phyloP scores from a whole-genome alignment of 805 yeast genomes.

The Saccharomycopsis sp. region DNA sequence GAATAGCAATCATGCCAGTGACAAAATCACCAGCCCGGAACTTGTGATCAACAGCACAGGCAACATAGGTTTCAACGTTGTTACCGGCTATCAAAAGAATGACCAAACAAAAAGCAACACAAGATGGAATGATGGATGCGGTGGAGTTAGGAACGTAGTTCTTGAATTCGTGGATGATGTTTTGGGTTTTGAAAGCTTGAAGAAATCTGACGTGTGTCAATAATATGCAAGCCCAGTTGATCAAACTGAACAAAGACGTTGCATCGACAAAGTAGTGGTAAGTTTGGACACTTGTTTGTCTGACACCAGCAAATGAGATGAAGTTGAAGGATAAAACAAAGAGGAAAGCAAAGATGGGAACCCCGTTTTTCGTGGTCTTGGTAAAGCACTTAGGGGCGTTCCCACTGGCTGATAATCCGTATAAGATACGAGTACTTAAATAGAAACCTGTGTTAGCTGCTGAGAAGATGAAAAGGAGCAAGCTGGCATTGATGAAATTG shows the following conservation, averaged over 20 bases:
- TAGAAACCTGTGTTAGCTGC: conserved; percentile 38
- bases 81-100: conserved; percentile 50
- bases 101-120: conserved; percentile 46
- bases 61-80: conserved; percentile 65
- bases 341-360: conserved; percentile 35
- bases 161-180: conserved; percentile 38
- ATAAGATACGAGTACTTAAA: conserved; percentile 35
- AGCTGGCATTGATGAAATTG: conserved; percentile 15
- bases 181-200: conserved; percentile 38
- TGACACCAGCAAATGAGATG: conserved; percentile 37
- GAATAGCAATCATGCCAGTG: conserved; percentile 69
- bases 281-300: conserved; percentile 30
- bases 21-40: conserved; percentile 60
- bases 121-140: conserved; percentile 64
- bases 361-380: conserved; percentile 36
- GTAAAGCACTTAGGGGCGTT: conserved; percentile 35
- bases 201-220: conserved; percentile 37
- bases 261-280: conserved; percentile 37
- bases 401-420: conserved; percentile 37
- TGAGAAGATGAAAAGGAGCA: conserved; percentile 21
- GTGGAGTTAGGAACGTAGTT: conserved; percentile 52
- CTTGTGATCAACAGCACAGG: conserved; percentile 28
- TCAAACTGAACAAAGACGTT: conserved; percentile 31
- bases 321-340: conserved; percentile 33
- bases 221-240: conserved; percentile 36